A percentile compares a stretch with the other conserved stretches of the same genome.
Conservation (phyloP, 2,329 filamentous ascomycete genomes). For the Lachnellula suecica region DNA sequence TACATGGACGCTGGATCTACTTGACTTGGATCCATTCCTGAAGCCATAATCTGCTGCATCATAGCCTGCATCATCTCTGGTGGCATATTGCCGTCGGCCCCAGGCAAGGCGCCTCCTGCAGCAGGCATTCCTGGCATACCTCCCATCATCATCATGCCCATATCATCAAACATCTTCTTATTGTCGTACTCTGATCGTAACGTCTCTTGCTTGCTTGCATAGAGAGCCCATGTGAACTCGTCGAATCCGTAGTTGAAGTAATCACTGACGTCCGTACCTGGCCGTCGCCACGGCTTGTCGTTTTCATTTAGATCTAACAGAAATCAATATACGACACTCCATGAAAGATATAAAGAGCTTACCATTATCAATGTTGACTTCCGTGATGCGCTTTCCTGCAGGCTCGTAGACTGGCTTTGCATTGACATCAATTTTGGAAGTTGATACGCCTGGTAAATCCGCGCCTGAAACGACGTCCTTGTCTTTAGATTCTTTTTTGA, state of each 20-base stretch:
- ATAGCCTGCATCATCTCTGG: conserved; percentile 69
- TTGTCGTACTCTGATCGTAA: conserved; percentile 74
- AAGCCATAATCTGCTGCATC: conserved; percentile 70
- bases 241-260: conserved; percentile 99
- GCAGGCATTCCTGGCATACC: conserved; percentile 45
- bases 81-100: conserved; percentile 60
- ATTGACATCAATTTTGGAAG: conserved; percentile 83
- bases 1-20: conserved; percentile 67
- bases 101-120: conserved; percentile 44
- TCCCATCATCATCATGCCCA: conserved; percentile 68
- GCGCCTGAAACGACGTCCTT: conserved; percentile 43
- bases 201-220: conserved; percentile 83
- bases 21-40: conserved; percentile 64
- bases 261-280: conserved; percentile 90
- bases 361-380: conserved; percentile 72
- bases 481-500: conserved; percentile 45
- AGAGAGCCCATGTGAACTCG: conserved; percentile 96
- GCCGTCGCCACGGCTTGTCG: conserved; percentile 92
- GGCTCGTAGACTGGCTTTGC: conserved; percentile 76
- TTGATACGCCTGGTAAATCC: conserved; percentile 63
- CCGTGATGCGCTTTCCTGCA: conserved; percentile 78
- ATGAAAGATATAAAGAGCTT: conserved; percentile 7
- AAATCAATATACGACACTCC: not conserved
- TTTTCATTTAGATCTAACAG: conserved; percentile 66
- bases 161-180: conserved; percentile 78